phyloP scores from a whole-genome alignment of 2,329 filamentous ascomycete genomes.

The Fusarium neocosmosporiellum region DNA sequence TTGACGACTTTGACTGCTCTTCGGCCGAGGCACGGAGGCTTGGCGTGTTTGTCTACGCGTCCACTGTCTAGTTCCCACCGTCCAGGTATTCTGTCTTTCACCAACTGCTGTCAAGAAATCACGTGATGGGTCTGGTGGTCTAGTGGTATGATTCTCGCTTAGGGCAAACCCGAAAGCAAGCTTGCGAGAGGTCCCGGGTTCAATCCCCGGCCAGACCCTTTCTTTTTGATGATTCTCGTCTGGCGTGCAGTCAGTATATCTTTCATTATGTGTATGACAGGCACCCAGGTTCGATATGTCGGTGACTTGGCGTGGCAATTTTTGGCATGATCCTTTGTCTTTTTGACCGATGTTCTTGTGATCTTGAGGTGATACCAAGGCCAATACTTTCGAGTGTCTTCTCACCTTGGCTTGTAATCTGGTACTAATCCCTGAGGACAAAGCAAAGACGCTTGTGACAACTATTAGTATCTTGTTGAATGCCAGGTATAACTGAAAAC shows the following conservation, averaged over 20 bases:
- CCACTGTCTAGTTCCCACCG: neutral
- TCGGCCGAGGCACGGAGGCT: neutral
- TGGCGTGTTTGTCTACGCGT: neutral
- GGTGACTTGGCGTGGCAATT: no score
- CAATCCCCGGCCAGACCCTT: conserved; percentile 59
- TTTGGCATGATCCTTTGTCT: no score
- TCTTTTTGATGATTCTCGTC: no score
- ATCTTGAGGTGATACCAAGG: no score
- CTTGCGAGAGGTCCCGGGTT: conserved; percentile 60
- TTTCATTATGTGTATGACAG: no score
- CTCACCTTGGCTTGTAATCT: no score
- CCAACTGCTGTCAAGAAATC: neutral
- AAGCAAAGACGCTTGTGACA: neutral
- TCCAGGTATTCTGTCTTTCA: neutral
- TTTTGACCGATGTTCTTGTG: no score
- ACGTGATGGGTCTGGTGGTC: neutral
- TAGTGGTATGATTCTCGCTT: conserved; percentile 5
- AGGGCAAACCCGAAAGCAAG: conserved; percentile 29
- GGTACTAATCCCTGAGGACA: neutral
- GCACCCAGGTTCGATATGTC: no score
- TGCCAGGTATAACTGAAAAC: neutral
- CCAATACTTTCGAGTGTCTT: no score
- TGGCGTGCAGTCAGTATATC: no score
- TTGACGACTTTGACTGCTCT: neutral
- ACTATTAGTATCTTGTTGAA: neutral